Conservation (phyloP, 768 basidiomycete genomes). For the Kwoniella newhampshirensis region DNA sequence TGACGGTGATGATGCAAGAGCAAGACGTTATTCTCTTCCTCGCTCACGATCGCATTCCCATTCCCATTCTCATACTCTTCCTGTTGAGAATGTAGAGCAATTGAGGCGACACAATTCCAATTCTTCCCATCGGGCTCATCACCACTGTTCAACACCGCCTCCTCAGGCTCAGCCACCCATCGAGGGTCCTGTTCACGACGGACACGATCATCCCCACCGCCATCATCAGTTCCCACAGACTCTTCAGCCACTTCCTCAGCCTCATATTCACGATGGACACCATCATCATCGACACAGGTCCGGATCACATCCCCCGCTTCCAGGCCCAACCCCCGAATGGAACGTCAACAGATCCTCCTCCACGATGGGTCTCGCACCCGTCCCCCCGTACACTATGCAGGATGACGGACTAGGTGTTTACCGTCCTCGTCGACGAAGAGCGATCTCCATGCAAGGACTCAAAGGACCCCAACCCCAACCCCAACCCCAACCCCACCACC, state of each 20-base stretch:
- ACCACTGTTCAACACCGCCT: no score
- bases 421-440: slow-evolving; percentile 14
- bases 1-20: background rate
- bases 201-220: slow-evolving; percentile 10
- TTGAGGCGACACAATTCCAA: slow-evolving; percentile 3
- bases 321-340: slow-evolving; percentile 7
- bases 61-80: background rate
- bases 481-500: slow-evolving; percentile 10
- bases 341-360: background rate
- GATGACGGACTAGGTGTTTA: background rate
- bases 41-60: background rate
- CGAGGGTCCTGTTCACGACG: no score
- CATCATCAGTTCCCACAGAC: background rate
- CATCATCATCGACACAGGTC: slow-evolving; percentile 26
- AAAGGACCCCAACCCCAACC: slow-evolving; percentile 15
- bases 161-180: no score
- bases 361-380: background rate
- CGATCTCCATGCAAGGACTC: slow-evolving; percentile 26
- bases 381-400: slow-evolving; percentile 4
- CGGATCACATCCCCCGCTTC: slow-evolving; percentile 16
- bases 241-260: no score
- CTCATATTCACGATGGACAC: background rate
- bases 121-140: background rate
- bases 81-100: slow-evolving; percentile 1
- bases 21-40: slow-evolving; percentile 11